These are phyloP conservation scores for Nigrograna mackinnonii DNA, from an alignment of 2,329 filamentous ascomycete species.

Conservation along the genomic window DNA sequence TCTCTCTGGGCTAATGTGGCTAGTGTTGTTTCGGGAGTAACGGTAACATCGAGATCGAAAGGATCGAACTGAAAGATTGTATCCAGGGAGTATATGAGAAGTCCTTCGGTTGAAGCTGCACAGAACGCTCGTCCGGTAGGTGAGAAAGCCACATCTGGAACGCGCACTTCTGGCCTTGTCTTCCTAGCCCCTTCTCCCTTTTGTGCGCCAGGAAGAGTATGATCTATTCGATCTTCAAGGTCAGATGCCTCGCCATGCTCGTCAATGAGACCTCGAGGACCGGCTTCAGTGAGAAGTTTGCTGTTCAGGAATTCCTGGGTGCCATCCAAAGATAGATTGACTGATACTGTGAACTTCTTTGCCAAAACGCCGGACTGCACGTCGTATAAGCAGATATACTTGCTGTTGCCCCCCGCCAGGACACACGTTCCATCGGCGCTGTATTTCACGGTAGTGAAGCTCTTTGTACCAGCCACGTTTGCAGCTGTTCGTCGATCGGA, in stretches of 20 bases:
- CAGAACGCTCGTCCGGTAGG: conserved; percentile 91
- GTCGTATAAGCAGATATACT: conserved; percentile 98
- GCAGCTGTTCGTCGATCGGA: conserved; percentile 89
- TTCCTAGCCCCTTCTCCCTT: conserved; percentile 85
- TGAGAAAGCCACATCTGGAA: conserved; percentile 83
- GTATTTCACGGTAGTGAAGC: conserved; percentile 85
- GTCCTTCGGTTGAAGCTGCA: conserved; percentile 89
- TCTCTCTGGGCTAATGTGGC: conserved; percentile 77
- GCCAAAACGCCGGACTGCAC: conserved; percentile 87
- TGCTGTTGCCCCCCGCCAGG: conserved; percentile 92
- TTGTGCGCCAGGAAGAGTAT: conserved; percentile 80
- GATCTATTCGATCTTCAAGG: conserved; percentile 80
- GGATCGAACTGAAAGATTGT: conserved; percentile 86
- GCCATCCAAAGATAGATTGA: conserved; percentile 92
- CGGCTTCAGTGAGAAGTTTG: conserved; percentile 86
- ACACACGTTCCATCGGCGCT: conserved; percentile 91
- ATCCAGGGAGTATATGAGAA: conserved; percentile 92
- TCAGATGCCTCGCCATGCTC: conserved; percentile 88
- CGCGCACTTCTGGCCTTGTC: conserved; percentile 78
- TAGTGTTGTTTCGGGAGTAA: conserved; percentile 75
- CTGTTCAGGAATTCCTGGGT: conserved; percentile 98
- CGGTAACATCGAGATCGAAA: conserved; percentile 91
- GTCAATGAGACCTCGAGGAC: conserved; percentile 82
- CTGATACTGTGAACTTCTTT: conserved; percentile 93
- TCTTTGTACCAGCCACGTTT: conserved; percentile 87